Evolutionary conservation across 2,329 filamentous ascomycete species (phyloP), one percentile per base, ranked within the genome.

Genomic region (Ascochyta lentis): DNA sequence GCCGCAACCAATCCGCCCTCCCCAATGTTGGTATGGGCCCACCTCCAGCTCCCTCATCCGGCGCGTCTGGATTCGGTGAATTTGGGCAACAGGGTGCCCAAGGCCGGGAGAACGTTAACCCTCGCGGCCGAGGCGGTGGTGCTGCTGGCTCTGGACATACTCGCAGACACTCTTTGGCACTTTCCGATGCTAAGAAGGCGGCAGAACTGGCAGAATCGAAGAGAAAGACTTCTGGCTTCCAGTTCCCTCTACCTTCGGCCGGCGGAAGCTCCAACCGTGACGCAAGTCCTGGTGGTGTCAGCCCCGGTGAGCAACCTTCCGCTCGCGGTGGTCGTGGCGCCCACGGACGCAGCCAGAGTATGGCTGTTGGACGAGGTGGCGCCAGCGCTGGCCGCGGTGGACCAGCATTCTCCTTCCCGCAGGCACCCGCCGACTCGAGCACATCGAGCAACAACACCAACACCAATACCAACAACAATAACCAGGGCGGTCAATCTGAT

Each of bases 161-260:
- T 77, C 88, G 95, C 73, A 89, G 95, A 77, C 95, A 99, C 79
- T 99, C 95, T 19, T 83, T 99, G 62, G 95, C 93, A 61, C 82
- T 99, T 62, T 91, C 93, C 34, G 95, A 99, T 77, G 95, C 95
- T 45, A 98, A 96, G 80, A 98, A 97, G 81, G 95, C 95, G 43
- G 95, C 95, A 54, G 95, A 99, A 76, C 80, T 96, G 61, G 95
- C 95, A 44, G 95, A 99, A 79, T 94, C 96, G 82, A 97, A 97
- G 80, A 86, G 93, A 76, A 96, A 94, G 51, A 92, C 93, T 59
- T 92, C 91, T 61, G 92, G 88, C 54, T 99, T 98, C 78, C 93
- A 96, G 74, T 99, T 99, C 75, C 94, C 95, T 15, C 86, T 89
- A 49, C 90, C 92, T 45, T 85, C 85, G 43, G 83, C 88, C 60